A percentile compares a stretch with the other conserved stretches of the same genome.
Evolutionary conservation across 2,329 filamentous ascomycete species (phyloP).

Genomic region (Endoconidiophora laricicola): DNA sequence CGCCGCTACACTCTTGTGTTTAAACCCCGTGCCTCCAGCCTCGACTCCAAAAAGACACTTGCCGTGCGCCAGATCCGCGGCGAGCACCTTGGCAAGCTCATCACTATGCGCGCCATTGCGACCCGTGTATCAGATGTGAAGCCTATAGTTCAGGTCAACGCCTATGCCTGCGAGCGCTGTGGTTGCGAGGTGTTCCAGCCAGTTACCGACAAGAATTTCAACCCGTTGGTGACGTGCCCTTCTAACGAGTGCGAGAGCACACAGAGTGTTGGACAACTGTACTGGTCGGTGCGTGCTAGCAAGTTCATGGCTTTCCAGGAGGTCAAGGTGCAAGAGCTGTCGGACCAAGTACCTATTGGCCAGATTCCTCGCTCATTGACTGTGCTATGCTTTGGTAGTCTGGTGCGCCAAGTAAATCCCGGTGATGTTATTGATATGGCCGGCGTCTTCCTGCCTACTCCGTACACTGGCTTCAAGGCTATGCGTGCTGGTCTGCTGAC

Average conservation of each 20-base stretch:
- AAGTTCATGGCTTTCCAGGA: conserved; percentile 98
- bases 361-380: conserved; percentile 90
- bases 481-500: conserved; percentile 93
- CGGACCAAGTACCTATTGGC: conserved; percentile 95
- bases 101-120: conserved; percentile 85
- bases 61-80: conserved; percentile 89
- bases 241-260: conserved; percentile 82
- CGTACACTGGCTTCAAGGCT: conserved; percentile 97
- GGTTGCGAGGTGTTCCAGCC: conserved; percentile 97
- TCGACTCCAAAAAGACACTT: conserved; percentile 46
- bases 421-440: conserved; percentile 89
- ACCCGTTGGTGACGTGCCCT: conserved; percentile 70
- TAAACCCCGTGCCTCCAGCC: conserved; percentile 67
- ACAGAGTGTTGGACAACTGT: conserved; percentile 83
- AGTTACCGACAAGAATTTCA: conserved; percentile 76
- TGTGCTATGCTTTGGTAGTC: conserved; percentile 70
- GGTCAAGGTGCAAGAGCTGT: conserved; percentile 96
- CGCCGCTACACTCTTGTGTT: conserved; percentile 92
- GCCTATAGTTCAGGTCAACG: conserved; percentile 91
- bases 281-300: conserved; percentile 85
- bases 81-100: conserved; percentile 81
- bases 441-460: conserved; percentile 90
- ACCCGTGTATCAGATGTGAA: conserved; percentile 96
- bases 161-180: conserved; percentile 92
- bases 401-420: conserved; percentile 76